Conservation (phyloP, 2,329 filamentous ascomycete species). For the Periconia digitata region DNA sequence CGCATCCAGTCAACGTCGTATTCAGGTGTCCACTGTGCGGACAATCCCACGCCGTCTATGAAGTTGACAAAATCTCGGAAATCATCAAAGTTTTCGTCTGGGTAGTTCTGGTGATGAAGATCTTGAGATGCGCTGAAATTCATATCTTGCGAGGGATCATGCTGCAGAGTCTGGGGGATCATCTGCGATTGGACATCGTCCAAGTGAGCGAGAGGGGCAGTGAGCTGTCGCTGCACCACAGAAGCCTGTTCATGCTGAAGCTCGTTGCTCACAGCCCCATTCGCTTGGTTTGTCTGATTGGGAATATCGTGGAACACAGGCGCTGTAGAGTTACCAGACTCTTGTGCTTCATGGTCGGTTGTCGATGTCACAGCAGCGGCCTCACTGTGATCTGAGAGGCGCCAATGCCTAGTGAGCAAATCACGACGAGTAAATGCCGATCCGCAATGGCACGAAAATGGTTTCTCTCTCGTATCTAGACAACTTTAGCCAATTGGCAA, state of each 20-base stretch:
- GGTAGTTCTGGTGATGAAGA: constrained; percentile 11
- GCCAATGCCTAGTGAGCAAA: constrained; percentile 34
- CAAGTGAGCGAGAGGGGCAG: constrained; percentile 10
- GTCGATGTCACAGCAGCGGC: constrained; percentile 8
- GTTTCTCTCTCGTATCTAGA: constrained; percentile 34
- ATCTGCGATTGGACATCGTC: constrained; percentile 17
- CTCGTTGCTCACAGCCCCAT: constrained; percentile 4
- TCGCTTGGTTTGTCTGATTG: constrained; percentile 1
- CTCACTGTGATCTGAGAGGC: constrained; percentile 25
- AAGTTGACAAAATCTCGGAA: constrained; percentile 37
- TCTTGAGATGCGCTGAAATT: constrained; percentile 19
- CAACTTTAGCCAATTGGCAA: constrained; percentile 12
- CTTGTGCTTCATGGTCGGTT: constrained; percentile 3
- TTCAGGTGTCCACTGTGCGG: constrained; percentile 34
- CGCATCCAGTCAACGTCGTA: constrained; percentile 33
- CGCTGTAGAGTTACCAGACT: not conserved
- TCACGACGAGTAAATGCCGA: constrained; percentile 31
- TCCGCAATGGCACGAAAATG: constrained; percentile 30
- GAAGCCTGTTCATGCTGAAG: constrained; percentile 9
- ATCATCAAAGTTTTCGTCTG: constrained; percentile 31
- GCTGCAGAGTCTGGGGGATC: constrained; percentile 14
- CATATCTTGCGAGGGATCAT: constrained; percentile 20
- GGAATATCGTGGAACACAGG: not conserved
- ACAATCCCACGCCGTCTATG: constrained; percentile 35
- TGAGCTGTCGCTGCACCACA: constrained; percentile 13